Evolutionary conservation across 75 land plant genomes (phyloP).

Genomic region (Ceratopteris richardii): DNA sequence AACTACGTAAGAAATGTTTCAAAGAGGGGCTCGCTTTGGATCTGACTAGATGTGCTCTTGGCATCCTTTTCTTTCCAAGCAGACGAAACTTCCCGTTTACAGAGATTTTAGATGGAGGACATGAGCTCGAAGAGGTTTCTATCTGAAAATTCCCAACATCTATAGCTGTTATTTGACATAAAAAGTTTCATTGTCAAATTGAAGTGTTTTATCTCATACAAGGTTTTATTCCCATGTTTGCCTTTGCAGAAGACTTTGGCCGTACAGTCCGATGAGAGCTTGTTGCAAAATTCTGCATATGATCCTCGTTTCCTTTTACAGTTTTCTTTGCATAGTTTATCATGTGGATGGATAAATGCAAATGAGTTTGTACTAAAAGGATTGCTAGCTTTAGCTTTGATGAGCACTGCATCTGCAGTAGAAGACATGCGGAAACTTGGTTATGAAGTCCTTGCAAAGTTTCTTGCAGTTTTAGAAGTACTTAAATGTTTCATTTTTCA

Average conservation of each 20-base stretch:
- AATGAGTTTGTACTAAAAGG: slow-evolving; percentile 77
- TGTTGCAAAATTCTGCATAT: slow-evolving; percentile 24
- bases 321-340: slow-evolving; percentile 63
- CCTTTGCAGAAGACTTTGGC: too few species aligned
- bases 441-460: slow-evolving; percentile 61
- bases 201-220: too few species aligned
- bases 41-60: slow-evolving; percentile 45
- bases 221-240: too few species aligned
- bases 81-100: slow-evolving; percentile 7
- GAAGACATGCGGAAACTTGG: slow-evolving; percentile 64
- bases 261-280: background rate
- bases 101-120: too few species aligned
- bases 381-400: slow-evolving; percentile 74
- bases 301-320: slow-evolving; percentile 78
- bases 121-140: too few species aligned
- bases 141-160: too few species aligned
- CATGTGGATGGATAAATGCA: slow-evolving; percentile 54
- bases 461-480: slow-evolving; percentile 68
- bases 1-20: slow-evolving; percentile 41
- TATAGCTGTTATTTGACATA: too few species aligned
- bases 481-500: background rate
- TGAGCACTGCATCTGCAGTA: slow-evolving; percentile 65
- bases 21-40: slow-evolving; percentile 69
- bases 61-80: slow-evolving; percentile 59
- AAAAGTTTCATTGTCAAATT: too few species aligned